phyloP scores from a whole-genome alignment of 1,284 basidiomycete genomes.

The Trichosporon faecale region DNA sequence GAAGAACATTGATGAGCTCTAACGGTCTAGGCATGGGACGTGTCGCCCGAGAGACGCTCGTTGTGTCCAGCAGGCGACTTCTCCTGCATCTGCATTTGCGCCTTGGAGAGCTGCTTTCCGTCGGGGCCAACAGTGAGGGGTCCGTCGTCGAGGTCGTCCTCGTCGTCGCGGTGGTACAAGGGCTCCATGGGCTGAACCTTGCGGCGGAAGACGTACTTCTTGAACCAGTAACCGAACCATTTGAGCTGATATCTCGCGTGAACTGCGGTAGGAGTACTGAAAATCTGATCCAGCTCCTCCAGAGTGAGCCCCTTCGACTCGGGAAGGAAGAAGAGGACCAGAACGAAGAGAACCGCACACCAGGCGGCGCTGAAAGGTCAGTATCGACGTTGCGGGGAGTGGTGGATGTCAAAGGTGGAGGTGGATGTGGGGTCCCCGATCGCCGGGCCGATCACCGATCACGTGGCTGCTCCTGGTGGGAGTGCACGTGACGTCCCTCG shows the following conservation, averaged over 20 bases:
- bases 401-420: background rate
- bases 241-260: constrained; percentile 61
- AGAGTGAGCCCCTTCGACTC: constrained; percentile 77
- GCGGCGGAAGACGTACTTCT: constrained; percentile 5
- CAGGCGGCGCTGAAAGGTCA: constrained; percentile 13
- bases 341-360: constrained; percentile 36
- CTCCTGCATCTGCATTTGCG: background rate
- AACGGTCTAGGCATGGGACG: background rate
- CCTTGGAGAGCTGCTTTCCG: background rate
- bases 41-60: background rate
- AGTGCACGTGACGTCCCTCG: background rate
- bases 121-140: background rate
- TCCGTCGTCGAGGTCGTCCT: background rate
- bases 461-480: background rate
- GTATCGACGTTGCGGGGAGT: background rate
- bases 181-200: background rate
- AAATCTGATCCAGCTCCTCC: constrained; percentile 61
- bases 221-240: background rate
- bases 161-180: background rate
- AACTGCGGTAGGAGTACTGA: constrained; percentile 54
- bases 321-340: constrained; percentile 54
- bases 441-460: background rate
- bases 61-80: background rate
- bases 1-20: too few species aligned
- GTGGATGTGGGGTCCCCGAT: background rate